Percentiles rank a stretch among this genome's conserved stretches.
Evolutionary conservation across 352 stramenopile genomes (phyloP).

Genomic region (Albugo laibachii): DNA sequence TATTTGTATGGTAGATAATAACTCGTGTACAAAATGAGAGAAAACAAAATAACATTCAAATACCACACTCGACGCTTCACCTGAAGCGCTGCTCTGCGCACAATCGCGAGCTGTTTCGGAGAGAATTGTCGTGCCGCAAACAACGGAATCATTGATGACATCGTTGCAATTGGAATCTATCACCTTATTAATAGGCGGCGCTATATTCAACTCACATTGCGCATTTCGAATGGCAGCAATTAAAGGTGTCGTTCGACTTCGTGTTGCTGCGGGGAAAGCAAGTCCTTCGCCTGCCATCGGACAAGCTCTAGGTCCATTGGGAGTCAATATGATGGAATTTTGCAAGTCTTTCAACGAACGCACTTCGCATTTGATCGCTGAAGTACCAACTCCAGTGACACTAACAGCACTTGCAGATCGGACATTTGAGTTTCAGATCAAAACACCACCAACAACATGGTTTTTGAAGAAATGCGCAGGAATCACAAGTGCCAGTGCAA

Average conservation of each 20-base stretch:
- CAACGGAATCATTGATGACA: too few relatives aligned
- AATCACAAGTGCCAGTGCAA: slow-evolving; percentile 56
- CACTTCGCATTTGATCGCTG: slow-evolving; percentile 81
- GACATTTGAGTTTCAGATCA: slow-evolving; percentile 92
- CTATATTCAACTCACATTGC: too few relatives aligned
- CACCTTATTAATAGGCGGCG: too few relatives aligned
- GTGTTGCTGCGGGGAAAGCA: slow-evolving; percentile 66
- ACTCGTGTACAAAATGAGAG: too few relatives aligned
- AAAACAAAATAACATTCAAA: too few relatives aligned
- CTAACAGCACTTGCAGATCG: slow-evolving; percentile 87
- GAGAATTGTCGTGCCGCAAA: too few relatives aligned
- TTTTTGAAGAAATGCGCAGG: slow-evolving; percentile 85
- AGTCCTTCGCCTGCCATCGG: slow-evolving; percentile 75
- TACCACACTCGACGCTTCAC: too few relatives aligned
- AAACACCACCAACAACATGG: slow-evolving; percentile 88
- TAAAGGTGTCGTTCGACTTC: slow-evolving; percentile 73
- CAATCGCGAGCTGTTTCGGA: too few relatives aligned
- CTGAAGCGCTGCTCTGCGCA: too few relatives aligned
- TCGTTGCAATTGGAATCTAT: too few relatives aligned
- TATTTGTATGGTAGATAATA: slow-evolving; percentile 18
- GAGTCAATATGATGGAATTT: slow-evolving; percentile 99
- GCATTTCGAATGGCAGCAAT: slow-evolving; percentile 14
- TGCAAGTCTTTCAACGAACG: slow-evolving; percentile 98
- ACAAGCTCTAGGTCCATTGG: slow-evolving; percentile 88
- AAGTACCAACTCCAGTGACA: slow-evolving; percentile 84